Percentiles rank a stretch among this genome's conserved stretches.
phyloP scores from a whole-genome alignment of 148 eudicot genomes.

The Arctostaphylos glauca region DNA sequence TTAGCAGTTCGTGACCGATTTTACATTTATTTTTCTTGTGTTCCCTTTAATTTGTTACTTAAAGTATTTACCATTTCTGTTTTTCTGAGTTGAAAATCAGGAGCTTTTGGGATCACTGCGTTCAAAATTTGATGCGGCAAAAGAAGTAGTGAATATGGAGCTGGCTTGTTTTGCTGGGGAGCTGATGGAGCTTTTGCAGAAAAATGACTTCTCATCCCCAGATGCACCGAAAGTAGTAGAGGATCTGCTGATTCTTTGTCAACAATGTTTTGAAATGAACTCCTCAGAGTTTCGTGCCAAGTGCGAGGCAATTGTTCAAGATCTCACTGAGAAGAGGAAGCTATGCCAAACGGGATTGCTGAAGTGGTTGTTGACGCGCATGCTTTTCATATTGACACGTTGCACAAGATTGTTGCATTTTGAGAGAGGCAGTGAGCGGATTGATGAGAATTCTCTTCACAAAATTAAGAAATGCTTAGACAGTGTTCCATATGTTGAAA shows the following conservation, averaged over 20 bases:
- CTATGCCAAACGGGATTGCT: slow-evolving; percentile 43
- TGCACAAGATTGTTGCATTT: slow-evolving; percentile 66
- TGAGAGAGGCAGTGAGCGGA: slow-evolving; percentile 50
- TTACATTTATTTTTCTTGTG: not conserved
- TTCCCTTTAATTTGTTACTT: not conserved
- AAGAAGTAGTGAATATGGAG: slow-evolving; percentile 51
- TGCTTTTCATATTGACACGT: slow-evolving; percentile 66
- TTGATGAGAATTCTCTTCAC: slow-evolving; percentile 44
- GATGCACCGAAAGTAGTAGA: slow-evolving; percentile 41
- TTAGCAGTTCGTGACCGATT: not conserved
- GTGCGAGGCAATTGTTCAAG: slow-evolving; percentile 62
- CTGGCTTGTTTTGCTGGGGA: slow-evolving; percentile 46
- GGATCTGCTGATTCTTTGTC: slow-evolving; percentile 46
- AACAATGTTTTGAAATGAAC: slow-evolving; percentile 42
- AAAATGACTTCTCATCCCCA: slow-evolving; percentile 30
- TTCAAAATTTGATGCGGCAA: slow-evolving; percentile 60
- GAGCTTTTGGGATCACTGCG: slow-evolving; percentile 55
- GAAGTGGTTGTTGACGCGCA: slow-evolving; percentile 55
- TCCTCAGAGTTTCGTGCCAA: slow-evolving; percentile 42
- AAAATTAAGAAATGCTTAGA: slow-evolving; percentile 47
- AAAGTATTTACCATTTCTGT: slow-evolving; percentile 1
- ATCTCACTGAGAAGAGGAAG: slow-evolving; percentile 53
- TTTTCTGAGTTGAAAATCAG: slow-evolving; percentile 28
- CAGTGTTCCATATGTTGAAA: slow-evolving; percentile 54
- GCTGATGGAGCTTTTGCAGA: slow-evolving; percentile 36